Evolutionary conservation across 805 yeast genomes (phyloP), one percentile per base, ranked within the genome.

Genomic region (Ogataea degrootiae): DNA sequence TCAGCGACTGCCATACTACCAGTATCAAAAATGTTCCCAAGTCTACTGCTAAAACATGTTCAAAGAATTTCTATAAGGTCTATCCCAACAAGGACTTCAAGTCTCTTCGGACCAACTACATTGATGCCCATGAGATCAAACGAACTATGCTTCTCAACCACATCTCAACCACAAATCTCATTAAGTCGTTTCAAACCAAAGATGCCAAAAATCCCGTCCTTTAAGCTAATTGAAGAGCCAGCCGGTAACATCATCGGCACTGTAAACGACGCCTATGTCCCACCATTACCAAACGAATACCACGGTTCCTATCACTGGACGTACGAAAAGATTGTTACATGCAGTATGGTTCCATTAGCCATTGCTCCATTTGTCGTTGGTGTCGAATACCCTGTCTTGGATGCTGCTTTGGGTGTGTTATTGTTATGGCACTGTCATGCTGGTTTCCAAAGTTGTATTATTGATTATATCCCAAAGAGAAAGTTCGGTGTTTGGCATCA

Each of bases 251-350:
- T 92, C 48, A 83, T 83, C 41, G 98, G 97, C n/a, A 82, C 91
- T 6, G 96, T 91, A 42, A 94, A 92, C 67, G 98, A 94, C 52
- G 90, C 98, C 15, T 85, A 76, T 59, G 69, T 72, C 34, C 71
- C 80, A 15, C 97, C 97, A 37, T 67, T 73, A 37, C 65, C 82
- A 5, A 73, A 78, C 60, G 79, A 74, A 54, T 61, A 73, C 43
- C 91, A 89, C 61, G 97, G 98, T 42, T 86, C 95, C 22, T 77
- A 80, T 65, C 98, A 91, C 73, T 92, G 99, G 99, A 73, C 87
- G n/a, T 82, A 83, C 58, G 99, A 92, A 74, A 80, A 87, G 57
- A 60, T 79, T 5, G 70, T 89, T 34, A 75, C 95, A 4, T 65
- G 84, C 16, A 80, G 83, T 11, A 71, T 91, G 65, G 76, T 89